Base-by-base conservation (phyloP, 768 basidiomycete genomes). In the Obba rivulosa region DNA sequence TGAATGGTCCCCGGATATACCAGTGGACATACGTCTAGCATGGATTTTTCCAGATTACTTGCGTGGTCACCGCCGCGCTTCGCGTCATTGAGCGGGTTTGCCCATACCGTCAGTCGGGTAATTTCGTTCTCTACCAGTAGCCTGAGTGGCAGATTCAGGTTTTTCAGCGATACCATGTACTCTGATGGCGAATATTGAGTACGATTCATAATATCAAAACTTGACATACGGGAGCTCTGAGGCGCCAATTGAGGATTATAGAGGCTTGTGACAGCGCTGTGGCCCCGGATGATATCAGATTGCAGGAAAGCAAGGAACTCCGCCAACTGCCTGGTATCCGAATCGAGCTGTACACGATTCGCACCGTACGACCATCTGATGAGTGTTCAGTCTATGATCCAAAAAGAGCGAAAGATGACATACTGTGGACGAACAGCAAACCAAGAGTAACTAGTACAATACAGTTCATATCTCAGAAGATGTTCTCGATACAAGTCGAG, bases 301-400 rank as follows among this genome's bases (percentile, higher is more conserved):
- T 87, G 83, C 24, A 97, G 68, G 55, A 85, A 83, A 0, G 78
- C 78, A 22, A 89, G 62, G 59, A 99, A 90, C 59, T 97, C 92
- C 16, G 82, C 81, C 7, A 98, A 68, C 1, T 95, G 74, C 64
- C 86, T 91, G 58, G 93, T 79, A 62, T 98, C 95, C 1, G 88
- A 83, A 53, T 87, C 83, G 17, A 97, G 72, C 67, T 97, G 93
- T 4, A 92, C 81, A 2, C 92, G 83, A 65, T 91, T 91, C 21
- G 90, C 87, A n/a, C 95, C 96, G 62, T 84, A 96, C 3, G 94
- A 86, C 94, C 95, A 98, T 58, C 94, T 97, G 57, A 1, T 39
- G 24, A 18, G 18, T 25, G 13, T 39, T 4, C 20, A 31, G 31
- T 20, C 25, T 23, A 23, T 21, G 22, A 43, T 18, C 16, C 16